A percentile compares a stretch with the other conserved stretches of the same genome.
Conservation (phyloP, 192 early-diverging fungal species). For the Coemansia sp. region DNA sequence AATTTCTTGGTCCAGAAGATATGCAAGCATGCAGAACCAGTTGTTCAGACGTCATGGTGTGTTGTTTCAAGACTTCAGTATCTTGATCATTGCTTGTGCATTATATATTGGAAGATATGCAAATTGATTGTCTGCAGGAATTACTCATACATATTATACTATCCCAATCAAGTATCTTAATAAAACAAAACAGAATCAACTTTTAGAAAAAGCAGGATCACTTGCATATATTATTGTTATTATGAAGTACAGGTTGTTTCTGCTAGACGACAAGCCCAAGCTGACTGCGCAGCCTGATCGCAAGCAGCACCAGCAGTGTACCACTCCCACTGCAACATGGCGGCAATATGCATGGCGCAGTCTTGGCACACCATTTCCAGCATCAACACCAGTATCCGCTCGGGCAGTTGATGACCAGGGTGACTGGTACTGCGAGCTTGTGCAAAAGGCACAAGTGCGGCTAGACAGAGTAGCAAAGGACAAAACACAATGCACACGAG, state of each 20-base stretch:
- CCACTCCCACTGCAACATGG: neutral
- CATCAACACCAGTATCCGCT: neutral
- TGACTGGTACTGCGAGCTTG: conserved; percentile 18
- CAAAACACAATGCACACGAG: conserved; percentile 4
- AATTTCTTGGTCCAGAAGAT: no score
- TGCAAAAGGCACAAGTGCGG: conserved; percentile 2
- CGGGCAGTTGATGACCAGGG: conserved; percentile 2
- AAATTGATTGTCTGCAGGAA: no score
- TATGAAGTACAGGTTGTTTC: neutral
- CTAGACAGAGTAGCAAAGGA: neutral
- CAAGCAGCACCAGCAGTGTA: neutral
- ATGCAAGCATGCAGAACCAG: no score
- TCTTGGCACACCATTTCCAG: conserved; percentile 22
- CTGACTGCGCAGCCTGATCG: neutral
- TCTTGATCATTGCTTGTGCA: no score
- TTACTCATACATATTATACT: no score
- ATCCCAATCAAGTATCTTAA: no score
- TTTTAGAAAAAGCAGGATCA: no score
- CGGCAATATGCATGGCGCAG: conserved; percentile 11
- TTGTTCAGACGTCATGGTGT: no score
- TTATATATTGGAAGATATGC: no score
- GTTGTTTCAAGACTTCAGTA: no score
- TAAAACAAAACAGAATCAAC: no score
- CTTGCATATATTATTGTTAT: no score
- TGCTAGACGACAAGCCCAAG: neutral